phyloP scores from a whole-genome alignment of 23 red algal genomes.

The Agarophyton chilense region DNA sequence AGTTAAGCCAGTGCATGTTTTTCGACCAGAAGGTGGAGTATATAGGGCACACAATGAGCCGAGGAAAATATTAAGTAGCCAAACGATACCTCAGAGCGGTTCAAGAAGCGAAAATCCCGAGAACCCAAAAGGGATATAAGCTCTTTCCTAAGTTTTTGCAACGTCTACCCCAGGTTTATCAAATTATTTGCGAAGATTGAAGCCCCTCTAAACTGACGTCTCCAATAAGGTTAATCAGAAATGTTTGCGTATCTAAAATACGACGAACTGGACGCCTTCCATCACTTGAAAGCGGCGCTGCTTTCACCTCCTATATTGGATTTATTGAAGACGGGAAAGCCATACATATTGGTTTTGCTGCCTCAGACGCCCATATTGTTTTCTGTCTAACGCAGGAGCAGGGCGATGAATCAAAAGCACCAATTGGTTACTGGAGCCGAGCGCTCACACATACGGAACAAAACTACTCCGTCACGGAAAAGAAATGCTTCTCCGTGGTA shows the following conservation, averaged over 20 bases:
- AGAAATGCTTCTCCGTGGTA: conserved; percentile 29
- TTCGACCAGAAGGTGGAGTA: too few species aligned
- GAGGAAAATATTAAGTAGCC: not conserved
- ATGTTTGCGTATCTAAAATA: not conserved
- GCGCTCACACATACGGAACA: not conserved
- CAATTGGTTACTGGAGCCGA: conserved; percentile 43
- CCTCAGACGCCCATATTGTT: not conserved
- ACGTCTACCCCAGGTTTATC: too few species aligned
- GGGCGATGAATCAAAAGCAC: not conserved
- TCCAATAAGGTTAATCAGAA: not conserved
- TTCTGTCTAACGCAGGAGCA: too few species aligned
- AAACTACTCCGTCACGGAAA: conserved; percentile 11
- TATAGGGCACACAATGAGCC: too few species aligned
- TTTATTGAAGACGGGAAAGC: not conserved
- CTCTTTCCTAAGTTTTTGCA: not conserved
- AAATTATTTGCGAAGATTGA: not conserved
- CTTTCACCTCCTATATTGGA: too few species aligned
- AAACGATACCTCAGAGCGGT: not conserved
- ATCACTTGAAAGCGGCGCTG: too few species aligned
- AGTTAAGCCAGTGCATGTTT: too few species aligned
- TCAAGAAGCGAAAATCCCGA: not conserved
- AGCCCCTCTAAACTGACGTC: too few species aligned
- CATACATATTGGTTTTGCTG: not conserved
- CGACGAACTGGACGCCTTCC: conserved; percentile 2
- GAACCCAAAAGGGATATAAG: too few species aligned